Base-by-base conservation (phyloP, 306 rosid species). In the Sindora glabra region DNA sequence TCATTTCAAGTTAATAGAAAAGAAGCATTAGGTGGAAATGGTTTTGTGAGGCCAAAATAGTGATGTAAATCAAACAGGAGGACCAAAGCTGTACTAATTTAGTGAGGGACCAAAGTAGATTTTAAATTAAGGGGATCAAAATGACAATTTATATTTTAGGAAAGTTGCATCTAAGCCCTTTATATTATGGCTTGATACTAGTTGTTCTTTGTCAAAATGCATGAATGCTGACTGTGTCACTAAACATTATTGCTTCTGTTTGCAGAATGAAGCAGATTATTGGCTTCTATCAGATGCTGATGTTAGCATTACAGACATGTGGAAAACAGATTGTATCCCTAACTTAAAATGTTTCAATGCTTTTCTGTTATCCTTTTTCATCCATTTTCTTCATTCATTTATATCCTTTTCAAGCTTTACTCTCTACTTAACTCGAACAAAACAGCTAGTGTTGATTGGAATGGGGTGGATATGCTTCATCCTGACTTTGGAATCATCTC, bases 271-370 rank as follows among this genome's bases (percentile, higher is more conserved):
- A 45, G 95, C 95, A 15, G 97, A 94, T 62, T 94, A 94, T 78
- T 94, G 99, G 99, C 95, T 94, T 74, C 79, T 89, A 59, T 86
- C 99, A 48, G 99, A 89, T 69, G 95, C 95, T 72, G 97, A 79
- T 8, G 82, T 84, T 69, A 94, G 99, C 85, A 94, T 94, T 67
- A 94, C 99, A 55, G 95, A 94, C 49, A 89, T 89, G 84, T 94
- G 99, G 99, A 84, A 81, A 82, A 79, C 92, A 44, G 99, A 94
- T 34, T 72, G 99, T 94, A 94, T 89, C 89, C 90, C 56, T 59
- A n/a, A 68, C 70, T 51, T 21, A 39, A 27, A 56, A 24, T 66
- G 12, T 66, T 64, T 62, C 40, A 2, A 6, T 49, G 67, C 51
- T 50, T 69, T n/a, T n/a, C 46, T 10, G 26, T 51, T 56, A 23